phyloP scores from a whole-genome alignment of 495 filamentous ascomycete genomes.

The Penicillium angulare region DNA sequence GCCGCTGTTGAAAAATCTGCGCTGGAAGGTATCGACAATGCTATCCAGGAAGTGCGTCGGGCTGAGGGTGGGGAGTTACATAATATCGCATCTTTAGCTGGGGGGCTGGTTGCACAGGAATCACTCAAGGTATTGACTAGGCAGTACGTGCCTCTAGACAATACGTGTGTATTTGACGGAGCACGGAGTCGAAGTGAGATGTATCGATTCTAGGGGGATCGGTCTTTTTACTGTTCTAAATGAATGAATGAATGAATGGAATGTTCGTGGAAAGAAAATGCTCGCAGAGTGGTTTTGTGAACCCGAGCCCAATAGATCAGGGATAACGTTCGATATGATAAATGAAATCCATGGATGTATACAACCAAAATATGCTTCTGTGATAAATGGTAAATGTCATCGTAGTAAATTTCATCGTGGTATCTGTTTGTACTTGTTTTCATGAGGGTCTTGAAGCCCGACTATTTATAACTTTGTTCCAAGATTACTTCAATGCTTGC shows the following conservation, averaged over 20 bases:
- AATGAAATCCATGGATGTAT: neutral
- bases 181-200: constrained; percentile 76
- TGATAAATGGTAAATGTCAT: no score
- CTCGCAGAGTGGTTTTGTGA: neutral
- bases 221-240: neutral
- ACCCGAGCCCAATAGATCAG: constrained; percentile 3
- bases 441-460: no score
- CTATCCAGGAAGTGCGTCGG: constrained; percentile 66
- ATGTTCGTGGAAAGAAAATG: no score
- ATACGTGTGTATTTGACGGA: constrained; percentile 91
- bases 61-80: constrained; percentile 87
- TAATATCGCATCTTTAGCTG: constrained; percentile 87
- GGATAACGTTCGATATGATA: neutral
- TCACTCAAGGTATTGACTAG: constrained; percentile 93
- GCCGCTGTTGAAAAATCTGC: constrained; percentile 38
- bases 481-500: no score
- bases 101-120: constrained; percentile 93
- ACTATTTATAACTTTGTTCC: no score
- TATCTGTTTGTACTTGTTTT: no score
- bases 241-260: neutral
- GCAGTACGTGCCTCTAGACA: constrained; percentile 94
- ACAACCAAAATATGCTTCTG: neutral
- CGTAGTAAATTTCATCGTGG: no score
- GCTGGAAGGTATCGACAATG: constrained; percentile 46
- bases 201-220: constrained; percentile 34